Evolutionary conservation across 2,329 filamentous ascomycete genomes (phyloP), one percentile per base, ranked within the genome.

Genomic region (Fusarium tuaranense): DNA sequence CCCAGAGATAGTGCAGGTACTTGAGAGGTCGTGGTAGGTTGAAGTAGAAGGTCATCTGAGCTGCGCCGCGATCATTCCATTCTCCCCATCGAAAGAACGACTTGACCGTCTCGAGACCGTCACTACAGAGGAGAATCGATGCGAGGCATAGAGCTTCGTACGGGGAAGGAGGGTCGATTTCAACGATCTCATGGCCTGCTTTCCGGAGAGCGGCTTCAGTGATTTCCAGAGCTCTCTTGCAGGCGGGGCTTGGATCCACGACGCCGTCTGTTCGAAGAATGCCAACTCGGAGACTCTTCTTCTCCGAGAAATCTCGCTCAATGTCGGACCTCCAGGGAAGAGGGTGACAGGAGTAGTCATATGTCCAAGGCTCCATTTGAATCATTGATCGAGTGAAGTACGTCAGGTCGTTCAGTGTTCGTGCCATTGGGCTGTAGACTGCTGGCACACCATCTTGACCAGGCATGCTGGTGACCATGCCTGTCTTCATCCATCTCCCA

Each of bases 351-450:
- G 91, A 92, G 77, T 94, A 92, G 80, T 98, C 95, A 79, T 97
- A 97, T 69, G 89, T 92, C 95, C 95, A 98, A 0, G 95, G 94
- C 83, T 94, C 87, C 91, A 97, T 96, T 61, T 90, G 85, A 65
- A 98, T 89, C 65, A 98, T 85, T 9, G 91, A 89, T 63, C 91
- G 91, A 5, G 94, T 94, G 82, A 98, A 98, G 84, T 97, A 98
- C 1, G 88, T 89, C 70, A 98, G 85, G 80, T 98, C 95, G 72
- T 92, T 89, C 68, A 98, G 84, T 0, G 95, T 98, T 63, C 95
- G 89, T 4, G 95, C 91, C 96, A 98, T 98, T 7, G 95, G 95
- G 68, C 94, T 96, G 84, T 95, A 98, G 22, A 98, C 95, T 73
- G 93, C 94, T 1, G 94, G 92, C 36, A 98, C 91, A 1, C 95